Evolutionary conservation across 2,329 filamentous ascomycete genomes (phyloP).

Genomic region (Fusarium sambucinum): DNA sequence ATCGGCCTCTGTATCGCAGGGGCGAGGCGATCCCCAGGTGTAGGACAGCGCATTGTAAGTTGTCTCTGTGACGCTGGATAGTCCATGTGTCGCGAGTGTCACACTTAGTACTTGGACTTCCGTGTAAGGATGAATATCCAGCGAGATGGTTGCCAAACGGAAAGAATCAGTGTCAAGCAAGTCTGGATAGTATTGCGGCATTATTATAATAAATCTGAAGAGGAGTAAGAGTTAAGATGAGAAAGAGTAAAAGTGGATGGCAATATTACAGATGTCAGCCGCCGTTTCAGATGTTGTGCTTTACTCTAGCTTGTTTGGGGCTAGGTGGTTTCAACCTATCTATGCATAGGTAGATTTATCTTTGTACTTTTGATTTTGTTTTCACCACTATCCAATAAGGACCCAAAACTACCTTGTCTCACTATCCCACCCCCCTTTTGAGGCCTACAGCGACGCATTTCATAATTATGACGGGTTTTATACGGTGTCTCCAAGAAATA

Average conservation of each 20-base stretch:
- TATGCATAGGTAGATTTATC: too few relatives aligned
- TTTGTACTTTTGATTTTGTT: too few relatives aligned
- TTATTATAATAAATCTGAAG: not conserved
- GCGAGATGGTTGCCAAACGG: not conserved
- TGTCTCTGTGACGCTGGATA: not conserved
- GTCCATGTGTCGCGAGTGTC: not conserved
- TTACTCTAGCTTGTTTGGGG: not conserved
- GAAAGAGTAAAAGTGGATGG: not conserved
- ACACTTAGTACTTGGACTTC: not conserved
- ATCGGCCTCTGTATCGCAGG: accelerated
- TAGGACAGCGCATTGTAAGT: conserved; percentile 14
- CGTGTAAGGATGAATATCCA: accelerated
- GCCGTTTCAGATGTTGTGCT: not conserved
- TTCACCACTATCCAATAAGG: too few relatives aligned
- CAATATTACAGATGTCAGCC: not conserved
- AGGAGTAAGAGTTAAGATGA: not conserved
- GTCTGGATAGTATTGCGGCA: conserved; percentile 11
- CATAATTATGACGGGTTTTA: too few relatives aligned
- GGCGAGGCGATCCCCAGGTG: conserved; percentile 2
- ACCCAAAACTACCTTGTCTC: too few relatives aligned
- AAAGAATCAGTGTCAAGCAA: not conserved
- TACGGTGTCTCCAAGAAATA: too few relatives aligned
- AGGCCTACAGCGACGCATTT: too few relatives aligned
- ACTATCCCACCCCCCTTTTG: too few relatives aligned
- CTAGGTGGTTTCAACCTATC: too few relatives aligned